Evolutionary conservation across 2,329 filamentous ascomycete genomes (phyloP), one percentile per base, ranked within the genome.

Genomic region (Penicillium olsonii): DNA sequence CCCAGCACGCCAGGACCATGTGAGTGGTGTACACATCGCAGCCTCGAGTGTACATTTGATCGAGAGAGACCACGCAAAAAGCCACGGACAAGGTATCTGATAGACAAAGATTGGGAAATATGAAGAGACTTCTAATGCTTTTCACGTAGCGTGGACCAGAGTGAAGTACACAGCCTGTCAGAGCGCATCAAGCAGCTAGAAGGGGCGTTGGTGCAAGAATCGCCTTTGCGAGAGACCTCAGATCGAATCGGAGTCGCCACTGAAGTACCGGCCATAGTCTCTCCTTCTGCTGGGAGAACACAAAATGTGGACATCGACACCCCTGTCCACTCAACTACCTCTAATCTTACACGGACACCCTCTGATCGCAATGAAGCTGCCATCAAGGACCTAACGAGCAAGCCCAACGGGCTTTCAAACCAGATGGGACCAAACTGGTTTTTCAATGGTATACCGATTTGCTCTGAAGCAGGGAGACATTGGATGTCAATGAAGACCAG

Each of bases 341-440:
- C n/a, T n/a, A n/a, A n/a, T n/a, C 29, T 14, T 7, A 31, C 29
- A n/a, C 29, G 29, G n/a, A n/a, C 27, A 5, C 27, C 27, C 12
- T 14, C 10, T 29, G 27, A 14, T 31, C 12, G 6, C 29, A 31
- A n/a, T 31, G 29, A 6, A 31, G 7, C 12, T 6, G 14, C 12
- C 29, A 7, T 7, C 29, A n/a, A n/a, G 11, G 5, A 14, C 6
- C 29, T n/a, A 31, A 26, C 11, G 24, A 7, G 10, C 12, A 24
- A 24, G 12, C 20, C 15, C 11, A 14, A n/a, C 29, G 9, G 2
- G 20, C 29, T 39, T 20, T 38, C 39, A 17, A 43, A 17, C 19
- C 52, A 57, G 45, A 41, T 46, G 37, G 54, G 56, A 22, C 54
- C 56, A 7, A 57, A 57, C 15, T 59, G 54, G 56, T 59, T 43